Evolutionary conservation across 2,329 filamentous ascomycete genomes (phyloP).

Genomic region (Amauroascus niger): DNA sequence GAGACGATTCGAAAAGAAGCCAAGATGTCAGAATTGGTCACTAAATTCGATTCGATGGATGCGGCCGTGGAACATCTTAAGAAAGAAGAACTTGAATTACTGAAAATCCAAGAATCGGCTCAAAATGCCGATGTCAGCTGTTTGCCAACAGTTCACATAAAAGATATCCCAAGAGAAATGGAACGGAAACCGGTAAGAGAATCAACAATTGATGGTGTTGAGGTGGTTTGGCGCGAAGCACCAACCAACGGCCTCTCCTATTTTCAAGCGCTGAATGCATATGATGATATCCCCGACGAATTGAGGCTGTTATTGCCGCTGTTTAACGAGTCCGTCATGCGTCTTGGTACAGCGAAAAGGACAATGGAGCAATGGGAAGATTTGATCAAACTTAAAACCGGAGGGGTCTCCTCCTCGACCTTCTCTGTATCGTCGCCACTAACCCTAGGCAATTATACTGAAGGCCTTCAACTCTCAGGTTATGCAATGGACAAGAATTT

Average conservation of each 20-base stretch:
- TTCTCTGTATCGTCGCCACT: slow-evolving; percentile 70
- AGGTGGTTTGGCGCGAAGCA: slow-evolving; percentile 82
- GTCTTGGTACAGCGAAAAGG: slow-evolving; percentile 76
- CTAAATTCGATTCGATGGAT: slow-evolving; percentile 59
- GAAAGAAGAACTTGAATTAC: slow-evolving; percentile 66
- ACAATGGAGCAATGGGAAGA: slow-evolving; percentile 94
- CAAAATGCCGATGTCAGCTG: slow-evolving; percentile 78
- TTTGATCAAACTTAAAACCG: slow-evolving; percentile 89
- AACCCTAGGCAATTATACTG: slow-evolving; percentile 59
- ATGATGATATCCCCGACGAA: slow-evolving; percentile 73
- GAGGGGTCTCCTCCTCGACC: slow-evolving; percentile 76
- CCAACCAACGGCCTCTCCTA: slow-evolving; percentile 95
- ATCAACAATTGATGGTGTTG: slow-evolving; percentile 50
- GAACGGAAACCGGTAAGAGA: slow-evolving; percentile 60
- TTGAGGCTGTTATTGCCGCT: slow-evolving; percentile 75
- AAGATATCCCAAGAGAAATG: slow-evolving; percentile 73
- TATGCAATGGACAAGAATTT: slow-evolving; percentile 86
- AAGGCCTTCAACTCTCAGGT: slow-evolving; percentile 75
- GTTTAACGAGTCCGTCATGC: slow-evolving; percentile 87
- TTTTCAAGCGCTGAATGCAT: slow-evolving; percentile 75
- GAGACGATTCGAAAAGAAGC: slow-evolving; percentile 63
- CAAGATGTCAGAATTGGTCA: slow-evolving; percentile 62
- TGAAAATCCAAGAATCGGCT: slow-evolving; percentile 74
- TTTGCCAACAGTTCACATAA: slow-evolving; percentile 76
- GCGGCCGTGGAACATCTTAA: slow-evolving; percentile 63